These are phyloP conservation scores for Ganoderma leucocontextum DNA, from an alignment of 1,284 basidiomycete species.

Conservation along the genomic window DNA sequence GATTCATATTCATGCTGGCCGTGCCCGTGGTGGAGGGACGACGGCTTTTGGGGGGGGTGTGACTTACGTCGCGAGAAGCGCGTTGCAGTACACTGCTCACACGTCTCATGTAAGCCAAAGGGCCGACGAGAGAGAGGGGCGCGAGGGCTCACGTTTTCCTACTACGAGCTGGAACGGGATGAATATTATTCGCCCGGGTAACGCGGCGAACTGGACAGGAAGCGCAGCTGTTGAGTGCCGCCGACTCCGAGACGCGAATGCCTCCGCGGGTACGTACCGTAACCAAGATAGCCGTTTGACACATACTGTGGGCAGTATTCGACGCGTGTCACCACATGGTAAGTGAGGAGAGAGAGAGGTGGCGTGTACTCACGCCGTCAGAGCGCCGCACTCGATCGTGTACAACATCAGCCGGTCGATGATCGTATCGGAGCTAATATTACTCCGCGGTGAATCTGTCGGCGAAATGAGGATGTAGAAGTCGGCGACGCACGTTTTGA, in stretches of 20 bases:
- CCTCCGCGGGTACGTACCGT: background rate
- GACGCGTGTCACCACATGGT: background rate
- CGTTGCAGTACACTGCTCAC: background rate
- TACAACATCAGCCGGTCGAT: background rate
- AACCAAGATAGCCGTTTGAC: background rate
- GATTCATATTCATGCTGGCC: too few species aligned
- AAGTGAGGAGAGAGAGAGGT: background rate
- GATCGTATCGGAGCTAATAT: background rate
- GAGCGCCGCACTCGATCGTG: background rate
- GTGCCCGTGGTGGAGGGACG: background rate
- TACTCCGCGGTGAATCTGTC: background rate
- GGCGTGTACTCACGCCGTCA: background rate
- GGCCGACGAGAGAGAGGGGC: too few species aligned
- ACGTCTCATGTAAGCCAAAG: too few species aligned
- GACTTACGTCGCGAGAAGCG: conserved; percentile 6
- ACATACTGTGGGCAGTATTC: background rate
- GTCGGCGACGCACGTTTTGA: background rate
- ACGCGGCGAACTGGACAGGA: background rate
- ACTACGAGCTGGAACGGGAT: background rate
- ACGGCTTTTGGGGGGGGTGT: too few species aligned
- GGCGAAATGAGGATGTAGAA: background rate
- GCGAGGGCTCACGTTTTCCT: background rate
- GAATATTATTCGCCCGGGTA: background rate
- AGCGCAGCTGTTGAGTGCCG: background rate
- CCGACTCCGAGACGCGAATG: background rate